Evolutionary conservation across 2,329 filamentous ascomycete species (phyloP), one percentile per base, ranked within the genome.

Genomic region (Tolypocladium album): DNA sequence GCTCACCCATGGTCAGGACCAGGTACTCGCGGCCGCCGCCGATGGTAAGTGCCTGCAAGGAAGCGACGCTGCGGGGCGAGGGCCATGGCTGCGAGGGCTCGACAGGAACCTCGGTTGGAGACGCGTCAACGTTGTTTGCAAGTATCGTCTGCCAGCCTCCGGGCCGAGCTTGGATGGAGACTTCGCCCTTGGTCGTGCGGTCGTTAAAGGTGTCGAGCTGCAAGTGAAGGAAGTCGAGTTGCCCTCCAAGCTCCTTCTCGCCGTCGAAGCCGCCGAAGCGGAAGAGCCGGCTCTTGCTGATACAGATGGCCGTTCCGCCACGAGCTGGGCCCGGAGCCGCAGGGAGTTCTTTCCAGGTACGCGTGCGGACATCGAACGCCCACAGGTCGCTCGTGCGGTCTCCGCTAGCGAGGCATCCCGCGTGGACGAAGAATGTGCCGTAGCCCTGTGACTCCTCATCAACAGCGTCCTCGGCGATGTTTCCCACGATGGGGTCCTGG

Each of bases 181-280:
- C 74, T 65, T 86, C 82, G 38, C 77, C 78, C 55, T 71, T 73
- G 53, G 74, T 74, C 40, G 74, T 72, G 62, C 72, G 74, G 67
- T 84, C 82, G 62, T 82, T 76, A 65, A 83, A 82, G 36, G 75
- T 76, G 65, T 83, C 81, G n/a, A 86, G 73, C 22, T 74, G 78
- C 12, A 88, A 77, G 59, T 82, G 78, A 22, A 88, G 69, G 61
- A 88, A 81, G 68, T 95, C 90, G 15, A 96, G 68, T 61, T 81
- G 79, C 0, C 88, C 90, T 20, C 90, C 90, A 56, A 89, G 77
- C 67, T 92, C 88, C 0, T 69, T 75, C 53, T 79, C 76, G 0
- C 88, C 90, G 70, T 93, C 88, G 66, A 87, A 93, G 0, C 91
- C 91, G 62, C 90, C 89, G 76, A 91, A 92, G 36, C 90, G 82